Percentiles rank a stretch among this genome's conserved stretches.
These are phyloP conservation scores for Hymenoscyphus scutula DNA, from an alignment of 2,329 filamentous ascomycete genomes.

Conservation along the genomic window DNA sequence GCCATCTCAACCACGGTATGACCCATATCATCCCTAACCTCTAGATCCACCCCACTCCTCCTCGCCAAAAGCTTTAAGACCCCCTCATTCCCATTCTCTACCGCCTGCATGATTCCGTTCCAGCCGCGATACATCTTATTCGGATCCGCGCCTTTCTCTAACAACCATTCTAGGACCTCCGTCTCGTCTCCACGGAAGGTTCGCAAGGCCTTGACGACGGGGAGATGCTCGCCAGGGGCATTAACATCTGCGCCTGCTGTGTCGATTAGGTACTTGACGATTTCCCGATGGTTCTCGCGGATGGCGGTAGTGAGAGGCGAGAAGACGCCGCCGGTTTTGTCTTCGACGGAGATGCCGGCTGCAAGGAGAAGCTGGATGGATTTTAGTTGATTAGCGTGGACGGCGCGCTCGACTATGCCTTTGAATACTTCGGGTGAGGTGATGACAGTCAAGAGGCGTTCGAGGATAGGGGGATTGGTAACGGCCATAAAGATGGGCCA, in stretches of 20 bases:
- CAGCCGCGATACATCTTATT: slow-evolving; percentile 67
- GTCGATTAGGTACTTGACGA: slow-evolving; percentile 59
- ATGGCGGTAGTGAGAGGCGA: slow-evolving; percentile 66
- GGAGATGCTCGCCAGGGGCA: slow-evolving; percentile 66
- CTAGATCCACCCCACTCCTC: slow-evolving; percentile 50
- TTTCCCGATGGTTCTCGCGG: slow-evolving; percentile 59
- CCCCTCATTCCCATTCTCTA: slow-evolving; percentile 59
- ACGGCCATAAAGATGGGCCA: slow-evolving; percentile 72
- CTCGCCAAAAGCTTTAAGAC: slow-evolving; percentile 53
- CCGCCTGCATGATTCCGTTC: slow-evolving; percentile 63
- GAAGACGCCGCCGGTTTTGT: slow-evolving; percentile 71
- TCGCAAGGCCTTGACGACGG: slow-evolving; percentile 67
- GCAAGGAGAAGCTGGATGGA: slow-evolving; percentile 55
- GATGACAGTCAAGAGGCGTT: slow-evolving; percentile 55
- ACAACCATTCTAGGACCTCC: slow-evolving; percentile 60
- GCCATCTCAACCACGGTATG: slow-evolving; percentile 57
- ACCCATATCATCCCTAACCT: slow-evolving; percentile 52
- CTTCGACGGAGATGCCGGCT: slow-evolving; percentile 58
- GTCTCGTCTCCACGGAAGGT: slow-evolving; percentile 54
- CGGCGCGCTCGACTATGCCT: slow-evolving; percentile 66
- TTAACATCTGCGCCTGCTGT: slow-evolving; percentile 64
- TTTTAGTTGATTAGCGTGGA: slow-evolving; percentile 64
- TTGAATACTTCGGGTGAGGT: slow-evolving; percentile 60
- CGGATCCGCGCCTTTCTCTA: slow-evolving; percentile 63
- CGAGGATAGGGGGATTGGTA: slow-evolving; percentile 56